Percentiles rank a stretch among this genome's conserved stretches.
These are phyloP conservation scores for Tricholoma sp. DNA, from an alignment of 768 basidiomycete genomes.

Conservation along the genomic window DNA sequence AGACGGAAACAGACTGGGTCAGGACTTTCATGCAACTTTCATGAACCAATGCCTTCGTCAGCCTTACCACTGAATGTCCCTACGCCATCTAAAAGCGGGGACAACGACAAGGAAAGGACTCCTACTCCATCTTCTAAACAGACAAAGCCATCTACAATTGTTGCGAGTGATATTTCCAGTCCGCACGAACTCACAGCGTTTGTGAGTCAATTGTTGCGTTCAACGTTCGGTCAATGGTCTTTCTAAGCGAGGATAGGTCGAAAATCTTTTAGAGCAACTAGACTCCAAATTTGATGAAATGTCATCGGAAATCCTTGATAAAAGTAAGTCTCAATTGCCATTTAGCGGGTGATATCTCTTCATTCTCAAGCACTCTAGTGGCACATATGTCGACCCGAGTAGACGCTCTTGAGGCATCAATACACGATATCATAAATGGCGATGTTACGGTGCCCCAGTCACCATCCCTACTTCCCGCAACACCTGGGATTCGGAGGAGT, in stretches of 20 bases:
- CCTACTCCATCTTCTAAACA: slow-evolving; percentile 43
- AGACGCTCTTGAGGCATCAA: slow-evolving; percentile 83
- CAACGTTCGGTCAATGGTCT: background rate
- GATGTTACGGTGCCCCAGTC: slow-evolving; percentile 64
- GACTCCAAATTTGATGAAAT: slow-evolving; percentile 90
- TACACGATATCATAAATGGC: slow-evolving; percentile 88
- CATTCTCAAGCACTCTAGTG: slow-evolving; percentile 49
- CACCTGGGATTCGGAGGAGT: slow-evolving; percentile 36
- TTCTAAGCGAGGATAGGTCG: slow-evolving; percentile 51
- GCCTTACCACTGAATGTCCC: slow-evolving; percentile 68
- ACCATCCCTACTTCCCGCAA: slow-evolving; percentile 42
- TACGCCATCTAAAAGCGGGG: slow-evolving; percentile 44
- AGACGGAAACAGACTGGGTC: too few species aligned
- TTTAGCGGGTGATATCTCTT: slow-evolving; percentile 6
- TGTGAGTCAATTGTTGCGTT: slow-evolving; percentile 43
- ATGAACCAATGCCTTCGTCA: slow-evolving; percentile 38
- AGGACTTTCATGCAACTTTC: background rate
- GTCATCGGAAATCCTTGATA: slow-evolving; percentile 83
- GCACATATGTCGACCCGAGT: slow-evolving; percentile 89
- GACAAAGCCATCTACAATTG: slow-evolving; percentile 35
- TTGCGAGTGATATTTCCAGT: slow-evolving; percentile 71
- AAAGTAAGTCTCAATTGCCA: slow-evolving; percentile 49
- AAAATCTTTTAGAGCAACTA: slow-evolving; percentile 82
- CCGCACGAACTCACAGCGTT: slow-evolving; percentile 94
- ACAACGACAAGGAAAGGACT: slow-evolving; percentile 47